Conservation (phyloP, 148 eudicot genomes). For the Nepenthes gracilis region DNA sequence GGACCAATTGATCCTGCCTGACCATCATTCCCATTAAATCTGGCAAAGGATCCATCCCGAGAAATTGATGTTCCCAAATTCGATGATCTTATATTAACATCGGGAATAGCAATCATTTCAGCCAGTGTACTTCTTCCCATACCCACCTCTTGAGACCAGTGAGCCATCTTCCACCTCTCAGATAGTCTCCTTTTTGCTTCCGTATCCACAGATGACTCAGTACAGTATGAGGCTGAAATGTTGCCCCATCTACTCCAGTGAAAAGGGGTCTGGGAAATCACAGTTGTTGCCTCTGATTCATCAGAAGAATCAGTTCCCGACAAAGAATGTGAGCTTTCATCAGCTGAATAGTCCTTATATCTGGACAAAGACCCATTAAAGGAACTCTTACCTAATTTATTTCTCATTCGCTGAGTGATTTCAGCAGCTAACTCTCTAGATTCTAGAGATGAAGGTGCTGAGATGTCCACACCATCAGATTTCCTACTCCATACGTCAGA, state of each 20-base stretch:
- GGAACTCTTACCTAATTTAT: conserved; percentile 21
- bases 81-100: conserved; percentile 19
- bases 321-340: conserved; percentile 52
- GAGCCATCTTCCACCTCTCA: conserved; percentile 75
- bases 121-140: conserved; percentile 62
- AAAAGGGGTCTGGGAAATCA: conserved; percentile 26
- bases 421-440: conserved; percentile 53
- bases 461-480: conserved; percentile 14
- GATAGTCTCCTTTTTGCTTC: conserved; percentile 84
- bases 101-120: conserved; percentile 71
- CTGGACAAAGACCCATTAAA: conserved; percentile 18
- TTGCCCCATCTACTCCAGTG: conserved; percentile 18
- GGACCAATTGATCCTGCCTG: conserved; percentile 21
- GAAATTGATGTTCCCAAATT: conserved; percentile 11
- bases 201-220: conserved; percentile 51
- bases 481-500: conserved; percentile 12
- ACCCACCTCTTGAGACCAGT: conserved; percentile 32
- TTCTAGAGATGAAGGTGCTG: conserved; percentile 33
- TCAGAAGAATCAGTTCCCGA: conserved; percentile 59
- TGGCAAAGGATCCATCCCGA: conserved; percentile 19
- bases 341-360: conserved; percentile 61
- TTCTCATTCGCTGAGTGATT: conserved; percentile 43
- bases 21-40: conserved; percentile 12
- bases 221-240: conserved; percentile 20
- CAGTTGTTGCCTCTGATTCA: conserved; percentile 39